phyloP scores from a whole-genome alignment of 805 yeast genomes.

The Spencermartinsiella europaea region DNA sequence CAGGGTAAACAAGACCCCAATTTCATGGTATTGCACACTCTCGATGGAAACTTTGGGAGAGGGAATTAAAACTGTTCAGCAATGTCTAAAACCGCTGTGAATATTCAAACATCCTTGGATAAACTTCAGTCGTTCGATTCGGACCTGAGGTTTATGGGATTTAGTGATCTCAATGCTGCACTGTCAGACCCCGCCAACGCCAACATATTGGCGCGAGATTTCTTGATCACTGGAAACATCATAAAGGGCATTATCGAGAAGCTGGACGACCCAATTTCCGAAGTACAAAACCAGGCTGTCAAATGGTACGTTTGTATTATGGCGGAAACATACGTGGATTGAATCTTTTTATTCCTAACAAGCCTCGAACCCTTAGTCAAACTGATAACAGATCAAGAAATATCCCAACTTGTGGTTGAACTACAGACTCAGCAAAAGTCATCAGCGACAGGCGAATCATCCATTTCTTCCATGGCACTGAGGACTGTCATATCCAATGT shows the following conservation, averaged over 20 bases:
- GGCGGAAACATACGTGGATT: not conserved
- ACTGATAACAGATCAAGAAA: constrained; percentile 4
- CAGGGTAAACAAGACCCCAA: no score
- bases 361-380: constrained; percentile 19
- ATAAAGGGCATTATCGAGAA: constrained; percentile 39
- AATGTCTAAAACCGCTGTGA: constrained; percentile 4
- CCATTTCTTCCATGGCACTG: constrained; percentile 33
- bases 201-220: constrained; percentile 30
- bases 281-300: constrained; percentile 71
- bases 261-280: constrained; percentile 58
- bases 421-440: constrained; percentile 5
- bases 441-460: constrained; percentile 23
- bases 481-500: constrained; percentile 28
- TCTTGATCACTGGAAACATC: constrained; percentile 26
- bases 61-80: no score
- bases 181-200: constrained; percentile 21
- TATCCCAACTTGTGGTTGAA: constrained; percentile 7
- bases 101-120: constrained; percentile 14
- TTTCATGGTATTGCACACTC: no score
- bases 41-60: no score
- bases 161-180: constrained; percentile 58
- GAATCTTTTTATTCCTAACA: not conserved
- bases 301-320: constrained; percentile 31
- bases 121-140: constrained; percentile 45
- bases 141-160: constrained; percentile 79